phyloP scores from a whole-genome alignment of 805 yeast genomes.

The Cyberlindnera mycetangii region DNA sequence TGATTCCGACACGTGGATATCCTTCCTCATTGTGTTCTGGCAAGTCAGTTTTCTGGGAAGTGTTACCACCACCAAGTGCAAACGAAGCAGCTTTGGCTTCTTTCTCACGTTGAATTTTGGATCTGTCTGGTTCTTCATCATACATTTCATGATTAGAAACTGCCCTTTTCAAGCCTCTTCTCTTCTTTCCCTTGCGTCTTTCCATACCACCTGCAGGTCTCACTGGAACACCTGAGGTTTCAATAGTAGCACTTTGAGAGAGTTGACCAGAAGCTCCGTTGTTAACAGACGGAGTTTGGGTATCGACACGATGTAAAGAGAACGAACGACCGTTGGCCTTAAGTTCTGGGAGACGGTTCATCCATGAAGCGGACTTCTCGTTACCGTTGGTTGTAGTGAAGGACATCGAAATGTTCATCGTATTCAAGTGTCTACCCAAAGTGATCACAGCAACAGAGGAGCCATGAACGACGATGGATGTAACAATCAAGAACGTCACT shows the following conservation, averaged over 20 bases:
- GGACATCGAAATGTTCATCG: slow-evolving; percentile 76
- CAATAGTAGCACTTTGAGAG: slow-evolving; percentile 42
- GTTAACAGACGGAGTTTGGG: slow-evolving; percentile 40
- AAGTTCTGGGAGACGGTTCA: slow-evolving; percentile 77
- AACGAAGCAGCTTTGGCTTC: slow-evolving; percentile 43
- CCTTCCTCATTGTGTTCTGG: slow-evolving; percentile 21
- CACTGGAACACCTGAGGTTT: slow-evolving; percentile 61
- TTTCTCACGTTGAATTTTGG: slow-evolving; percentile 37
- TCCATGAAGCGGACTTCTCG: slow-evolving; percentile 65
- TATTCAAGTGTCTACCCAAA: slow-evolving; percentile 77
- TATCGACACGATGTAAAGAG: slow-evolving; percentile 81
- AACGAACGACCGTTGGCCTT: slow-evolving; percentile 60
- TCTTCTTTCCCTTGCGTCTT: slow-evolving; percentile 38
- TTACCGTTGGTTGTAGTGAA: slow-evolving; percentile 66
- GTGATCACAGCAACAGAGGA: slow-evolving; percentile 72
- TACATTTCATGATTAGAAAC: slow-evolving; percentile 1
- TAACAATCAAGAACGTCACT: slow-evolving; percentile 71
- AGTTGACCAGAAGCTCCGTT: slow-evolving; percentile 22
- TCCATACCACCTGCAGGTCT: slow-evolving; percentile 76
- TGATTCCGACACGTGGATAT: slow-evolving; percentile 20
- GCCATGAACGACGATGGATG: slow-evolving; percentile 88
- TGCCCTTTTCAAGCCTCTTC: slow-evolving; percentile 32
- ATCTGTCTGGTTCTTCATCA: slow-evolving; percentile 29
- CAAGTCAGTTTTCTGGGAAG: slow-evolving; percentile 17
- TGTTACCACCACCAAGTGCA: slow-evolving; percentile 34